These are phyloP conservation scores for Vigna hirtella DNA, from an alignment of 306 rosid species.

Conservation along the genomic window DNA sequence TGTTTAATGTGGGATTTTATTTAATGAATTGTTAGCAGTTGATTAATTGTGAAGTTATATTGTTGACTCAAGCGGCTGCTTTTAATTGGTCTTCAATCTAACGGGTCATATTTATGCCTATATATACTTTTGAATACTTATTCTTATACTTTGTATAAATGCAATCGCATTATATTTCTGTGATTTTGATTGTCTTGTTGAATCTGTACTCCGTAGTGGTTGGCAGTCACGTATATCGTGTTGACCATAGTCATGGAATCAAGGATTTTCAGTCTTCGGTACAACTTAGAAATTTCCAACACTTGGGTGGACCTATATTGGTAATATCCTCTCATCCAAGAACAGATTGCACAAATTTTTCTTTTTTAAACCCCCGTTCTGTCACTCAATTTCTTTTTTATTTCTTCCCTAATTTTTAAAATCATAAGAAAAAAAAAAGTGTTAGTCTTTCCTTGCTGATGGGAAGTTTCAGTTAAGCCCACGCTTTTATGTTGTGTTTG, in stretches of 20 bases:
- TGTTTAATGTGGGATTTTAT: not conserved
- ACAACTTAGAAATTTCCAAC: slow-evolving; percentile 7
- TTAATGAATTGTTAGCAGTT: not conserved
- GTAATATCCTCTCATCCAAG: not conserved
- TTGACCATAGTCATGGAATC: slow-evolving; percentile 35
- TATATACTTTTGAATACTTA: not conserved
- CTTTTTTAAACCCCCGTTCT: too few species aligned
- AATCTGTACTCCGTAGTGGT: slow-evolving; percentile 3
- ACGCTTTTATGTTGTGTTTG: too few species aligned
- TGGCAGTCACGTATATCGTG: slow-evolving; percentile 4
- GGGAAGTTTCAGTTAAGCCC: too few species aligned
- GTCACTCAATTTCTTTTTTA: too few species aligned
- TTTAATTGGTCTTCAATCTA: not conserved
- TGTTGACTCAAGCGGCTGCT: not conserved
- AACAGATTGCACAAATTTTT: too few species aligned
- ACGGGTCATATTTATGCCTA: not conserved
- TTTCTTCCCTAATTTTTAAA: too few species aligned
- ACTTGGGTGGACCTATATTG: not conserved
- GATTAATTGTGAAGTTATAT: not conserved
- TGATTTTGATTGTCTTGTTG: not conserved
- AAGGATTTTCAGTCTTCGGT: not conserved
- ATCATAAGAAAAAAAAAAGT: too few species aligned
- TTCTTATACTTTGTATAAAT: not conserved
- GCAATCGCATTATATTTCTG: not conserved
- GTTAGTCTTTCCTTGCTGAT: too few species aligned